These are phyloP conservation scores for Citrullus colocynthis DNA, from an alignment of 306 rosid genomes.

Conservation along the genomic window DNA sequence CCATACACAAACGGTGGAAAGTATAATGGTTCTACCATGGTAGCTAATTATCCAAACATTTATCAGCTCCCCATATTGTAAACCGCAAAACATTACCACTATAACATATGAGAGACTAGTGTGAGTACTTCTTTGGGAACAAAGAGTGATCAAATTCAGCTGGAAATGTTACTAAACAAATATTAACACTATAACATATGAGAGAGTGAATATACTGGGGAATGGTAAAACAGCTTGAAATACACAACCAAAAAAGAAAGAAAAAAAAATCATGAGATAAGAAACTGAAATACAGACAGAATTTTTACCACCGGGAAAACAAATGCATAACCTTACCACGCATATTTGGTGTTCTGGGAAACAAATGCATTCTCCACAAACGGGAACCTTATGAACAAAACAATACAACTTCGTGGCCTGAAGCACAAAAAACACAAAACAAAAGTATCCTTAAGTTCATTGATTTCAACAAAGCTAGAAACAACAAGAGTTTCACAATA, in stretches of 20 bases:
- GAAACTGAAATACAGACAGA: neutral
- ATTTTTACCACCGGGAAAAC: neutral
- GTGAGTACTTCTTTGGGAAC: neutral
- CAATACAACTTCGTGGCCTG: constrained; percentile 98
- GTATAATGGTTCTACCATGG: neutral
- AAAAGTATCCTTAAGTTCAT: neutral
- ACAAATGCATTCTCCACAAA: constrained; percentile 98
- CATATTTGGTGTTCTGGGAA: constrained; percentile 95
- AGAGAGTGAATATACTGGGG: neutral
- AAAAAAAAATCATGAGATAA: constrained; percentile 3
- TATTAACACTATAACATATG: neutral
- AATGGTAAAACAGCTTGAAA: neutral
- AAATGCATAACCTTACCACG: constrained; percentile 35
- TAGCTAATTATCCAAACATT: neutral
- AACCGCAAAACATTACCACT: neutral
- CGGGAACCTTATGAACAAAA: constrained; percentile 97
- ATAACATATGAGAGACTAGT: neutral
- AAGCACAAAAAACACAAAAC: constrained; percentile 15
- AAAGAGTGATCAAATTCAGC: too few relatives aligned
- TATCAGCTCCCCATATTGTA: neutral
- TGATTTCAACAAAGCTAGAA: neutral
- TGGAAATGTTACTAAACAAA: too few relatives aligned
- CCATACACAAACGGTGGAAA: neutral
- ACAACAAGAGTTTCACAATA: neutral
- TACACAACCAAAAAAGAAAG: constrained; percentile 1